Evolutionary conservation across 768 basidiomycete genomes (phyloP), one percentile per base, ranked within the genome.

Genomic region (Tubosaeta sp.): DNA sequence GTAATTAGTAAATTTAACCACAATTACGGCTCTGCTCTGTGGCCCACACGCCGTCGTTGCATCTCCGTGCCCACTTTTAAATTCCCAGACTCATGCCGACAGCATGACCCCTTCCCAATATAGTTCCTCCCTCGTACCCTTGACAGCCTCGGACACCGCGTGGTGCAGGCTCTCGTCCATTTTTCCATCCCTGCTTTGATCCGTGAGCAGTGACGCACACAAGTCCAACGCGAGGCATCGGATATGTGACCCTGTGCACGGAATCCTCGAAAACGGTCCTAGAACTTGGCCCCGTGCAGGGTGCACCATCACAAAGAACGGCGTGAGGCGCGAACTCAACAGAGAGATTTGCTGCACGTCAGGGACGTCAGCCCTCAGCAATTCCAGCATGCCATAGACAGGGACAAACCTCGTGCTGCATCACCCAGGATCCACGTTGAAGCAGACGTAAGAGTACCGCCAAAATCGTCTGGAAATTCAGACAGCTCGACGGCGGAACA

Each of bases 261-360:
- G 77, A n/a, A 96, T 70, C 63, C 81, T 87, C 46, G 72, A 67
- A 70, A 84, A 97, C 21, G 94, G 94, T 0, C 94, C 95, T 14
- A 72, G 70, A 29, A 94, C 62, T 48, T 75, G 71, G 9, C 93
- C 94, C 43, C 84, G 86, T 25, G 72, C 71, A n/a, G 89, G 75
- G 65, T 96, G 93, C 10, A 69, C 72, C 40, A 94, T 76, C 60
- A 74, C 75, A 71, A 96, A 97, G 70, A 83, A 96, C 18, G 93
- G 92, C 10, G 77, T 69, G 7, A 95, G 72, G 21, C 86, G 82
- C 16, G 80, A 75, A 52, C 75, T 73, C 43, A 92, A 67, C 40
- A 73, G 61, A 34, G 69, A 42, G 56, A 81, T 64, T n/a, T 72
- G 66, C 84, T 85, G 66, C 29, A 40, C 31, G 53, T 53, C 51